Evolutionary conservation across 2,329 filamentous ascomycete genomes (phyloP), one percentile per base, ranked within the genome.

Genomic region (Aspergillus fumigatus): DNA sequence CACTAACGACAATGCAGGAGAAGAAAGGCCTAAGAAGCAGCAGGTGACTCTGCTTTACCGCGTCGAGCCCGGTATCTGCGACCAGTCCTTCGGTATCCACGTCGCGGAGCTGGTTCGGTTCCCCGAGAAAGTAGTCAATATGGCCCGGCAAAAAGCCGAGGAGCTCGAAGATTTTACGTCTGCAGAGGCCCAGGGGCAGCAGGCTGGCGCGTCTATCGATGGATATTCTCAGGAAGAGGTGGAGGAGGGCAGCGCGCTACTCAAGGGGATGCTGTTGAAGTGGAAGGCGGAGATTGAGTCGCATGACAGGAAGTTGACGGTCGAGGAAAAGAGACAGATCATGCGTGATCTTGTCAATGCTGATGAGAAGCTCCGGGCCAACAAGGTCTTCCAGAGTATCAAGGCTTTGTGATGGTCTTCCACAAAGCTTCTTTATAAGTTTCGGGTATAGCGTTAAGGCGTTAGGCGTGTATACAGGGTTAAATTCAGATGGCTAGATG

Each of bases 141-240:
- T 99, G 95, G 94, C 94, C n/a, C 96, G 96, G 77, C 85, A 94
- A 65, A 99, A 99, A 79, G 94, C 94, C 0, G 94, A 97, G 73
- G 95, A 99, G 80, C 82, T 99, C 38, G 94, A 99, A 73, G 94
- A 99, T 72, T 99, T 99, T 53, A 75, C 73, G 0, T 68, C 74
- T 10, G 68, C 66, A 0, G 66, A 75, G 1, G 66, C 80, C 6
- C 78, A 80, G 7, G 73, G 82, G 47, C 77, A 84, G 19, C 45
- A 66, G n/a, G 50, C 66, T 21, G 51, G 65, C 1, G 64, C 66
- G 48, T 63, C 67, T 4, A 60, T 75, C 23, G 73, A 77, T 27
- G 69, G 69, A 63, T 91, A 90, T 70, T 88, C 83, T 62, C 92
- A 91, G 67, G 84, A 92, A 61, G 92, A 99, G 64, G 89, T 97